Evolutionary conservation across 208 protist species (phyloP), one percentile per base, ranked within the genome.

Genomic region (Acanthamoeba divionensis): DNA sequence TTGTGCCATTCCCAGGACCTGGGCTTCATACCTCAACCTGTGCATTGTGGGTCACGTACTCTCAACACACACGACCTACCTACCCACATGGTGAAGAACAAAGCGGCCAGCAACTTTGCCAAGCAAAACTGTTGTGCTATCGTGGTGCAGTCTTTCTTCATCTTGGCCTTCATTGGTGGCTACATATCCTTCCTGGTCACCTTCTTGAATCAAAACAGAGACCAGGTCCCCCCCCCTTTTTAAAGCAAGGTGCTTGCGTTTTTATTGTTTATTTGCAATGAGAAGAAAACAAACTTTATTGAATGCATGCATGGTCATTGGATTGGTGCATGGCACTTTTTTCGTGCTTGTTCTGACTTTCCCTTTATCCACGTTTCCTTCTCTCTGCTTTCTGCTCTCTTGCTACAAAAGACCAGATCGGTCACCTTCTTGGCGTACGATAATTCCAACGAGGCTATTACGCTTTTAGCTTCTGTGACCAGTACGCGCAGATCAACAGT

Each of bases 141-240:
- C 15, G 13, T 69, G 15, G 62, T 69, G 9, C 62, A 69, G 63
- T 47, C 21, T 38, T 38, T 69, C 24, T 29, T 29, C 26, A 4
- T 69, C 8, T 7, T 69, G 63, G 63, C 73, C 45, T 41, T 82
- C 73, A 82, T 60, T 82, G 73, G 47, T 12, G 73, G 73, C 47
- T 82, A 82, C 26, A 60, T 82, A 9, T 45, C 47, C 73, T 82
- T 82, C 26, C 73, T 82, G 29, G 44, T 31, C 26, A 60, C 21
- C 73, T 82, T 82, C 29, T 26, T 82, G 8, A 31, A 60, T 29
- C 45, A 82, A 21, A 60, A 82, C 73, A 45, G 47, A 0, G 48
- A 29, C 7, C 38, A 31, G 73, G 73, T 82, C 10, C 0, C 3
- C 45, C 18, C 13, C 38, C 0, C 1, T 54, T 47, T 48, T 8